A percentile compares a stretch with the other conserved stretches of the same genome.
phyloP scores from a whole-genome alignment of 768 basidiomycete species.

The Podaxis rugospora region DNA sequence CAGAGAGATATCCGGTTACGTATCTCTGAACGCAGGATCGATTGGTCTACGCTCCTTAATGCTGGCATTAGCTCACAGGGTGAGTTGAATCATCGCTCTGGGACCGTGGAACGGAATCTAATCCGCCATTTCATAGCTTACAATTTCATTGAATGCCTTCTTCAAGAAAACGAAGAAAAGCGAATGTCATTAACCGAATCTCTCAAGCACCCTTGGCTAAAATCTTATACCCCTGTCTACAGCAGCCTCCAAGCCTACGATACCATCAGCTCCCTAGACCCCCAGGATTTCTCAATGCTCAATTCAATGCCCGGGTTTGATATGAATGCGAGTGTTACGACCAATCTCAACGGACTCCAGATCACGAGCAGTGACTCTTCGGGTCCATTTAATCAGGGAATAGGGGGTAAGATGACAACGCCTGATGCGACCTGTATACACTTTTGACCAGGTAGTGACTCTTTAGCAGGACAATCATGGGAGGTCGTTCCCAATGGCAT shows the following conservation, averaged over 20 bases:
- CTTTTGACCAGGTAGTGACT: slow-evolving; percentile 20
- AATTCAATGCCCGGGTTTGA: slow-evolving; percentile 7
- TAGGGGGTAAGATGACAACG: neutral
- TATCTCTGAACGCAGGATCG: slow-evolving; percentile 53
- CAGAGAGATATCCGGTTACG: slow-evolving; percentile 56
- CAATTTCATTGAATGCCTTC: slow-evolving; percentile 63
- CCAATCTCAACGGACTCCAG: slow-evolving; percentile 23
- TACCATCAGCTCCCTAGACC: slow-evolving; percentile 9
- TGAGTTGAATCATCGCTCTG: slow-evolving; percentile 24
- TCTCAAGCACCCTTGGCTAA: slow-evolving; percentile 75
- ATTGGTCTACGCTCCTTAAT: slow-evolving; percentile 49
- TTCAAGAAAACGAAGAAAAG: slow-evolving; percentile 54
- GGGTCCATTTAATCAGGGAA: slow-evolving; percentile 30
- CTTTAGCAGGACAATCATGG: slow-evolving; percentile 46
- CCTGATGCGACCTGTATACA: neutral
- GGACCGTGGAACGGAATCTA: neutral
- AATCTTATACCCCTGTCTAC: slow-evolving; percentile 24
- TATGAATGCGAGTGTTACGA: slow-evolving; percentile 21
- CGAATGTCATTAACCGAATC: slow-evolving; percentile 75
- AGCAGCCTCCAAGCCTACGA: slow-evolving; percentile 1
- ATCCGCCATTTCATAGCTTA: slow-evolving; percentile 34
- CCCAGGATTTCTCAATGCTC: slow-evolving; percentile 11
- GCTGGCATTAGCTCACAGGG: slow-evolving; percentile 40
- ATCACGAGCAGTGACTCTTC: slow-evolving; percentile 19
- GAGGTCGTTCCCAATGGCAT: slow-evolving; percentile 46